Evolutionary conservation across 1,139 yeast genomes (phyloP).

Genomic region (Kluyveromyces sp.): DNA sequence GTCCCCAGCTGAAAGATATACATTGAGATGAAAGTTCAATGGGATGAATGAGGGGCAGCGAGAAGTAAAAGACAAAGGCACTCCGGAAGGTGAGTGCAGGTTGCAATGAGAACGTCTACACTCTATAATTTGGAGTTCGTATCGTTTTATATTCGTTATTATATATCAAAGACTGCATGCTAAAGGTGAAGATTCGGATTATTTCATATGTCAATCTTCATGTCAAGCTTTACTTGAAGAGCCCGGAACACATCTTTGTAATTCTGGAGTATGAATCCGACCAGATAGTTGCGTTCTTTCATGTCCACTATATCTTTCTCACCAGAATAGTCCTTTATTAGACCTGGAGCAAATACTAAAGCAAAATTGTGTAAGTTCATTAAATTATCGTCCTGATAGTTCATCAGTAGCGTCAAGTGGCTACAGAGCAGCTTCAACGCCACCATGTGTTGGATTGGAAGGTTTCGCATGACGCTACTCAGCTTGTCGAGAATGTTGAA

Average conservation of each 20-base stretch:
- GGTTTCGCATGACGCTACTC: slow-evolving; percentile 33
- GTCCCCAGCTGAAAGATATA: slow-evolving; percentile 60
- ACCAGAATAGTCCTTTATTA: slow-evolving; percentile 74
- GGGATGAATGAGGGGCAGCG: no score
- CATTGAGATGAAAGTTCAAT: slow-evolving; percentile 29
- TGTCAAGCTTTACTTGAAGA: background rate
- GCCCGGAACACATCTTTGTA: slow-evolving; percentile 17
- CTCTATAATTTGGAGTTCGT: background rate
- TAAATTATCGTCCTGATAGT: slow-evolving; percentile 46
- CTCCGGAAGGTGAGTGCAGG: background rate
- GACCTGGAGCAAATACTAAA: slow-evolving; percentile 93
- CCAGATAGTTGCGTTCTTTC: slow-evolving; percentile 71
- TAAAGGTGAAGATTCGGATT: background rate
- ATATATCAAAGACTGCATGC: background rate
- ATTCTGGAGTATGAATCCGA: slow-evolving; percentile 66
- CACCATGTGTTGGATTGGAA: slow-evolving; percentile 65
- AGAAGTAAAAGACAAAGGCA: no score
- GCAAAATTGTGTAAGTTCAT: slow-evolving; percentile 82
- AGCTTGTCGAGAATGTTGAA: slow-evolving; percentile 31
- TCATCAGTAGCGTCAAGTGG: slow-evolving; percentile 57
- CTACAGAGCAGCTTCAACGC: slow-evolving; percentile 50
- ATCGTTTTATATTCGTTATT: slow-evolving; percentile 2
- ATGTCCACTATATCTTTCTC: slow-evolving; percentile 82
- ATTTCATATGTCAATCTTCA: background rate
- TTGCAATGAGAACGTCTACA: background rate